These are phyloP conservation scores for Nepenthes mirabilis DNA, from an alignment of 148 eudicot genomes.

Conservation along the genomic window DNA sequence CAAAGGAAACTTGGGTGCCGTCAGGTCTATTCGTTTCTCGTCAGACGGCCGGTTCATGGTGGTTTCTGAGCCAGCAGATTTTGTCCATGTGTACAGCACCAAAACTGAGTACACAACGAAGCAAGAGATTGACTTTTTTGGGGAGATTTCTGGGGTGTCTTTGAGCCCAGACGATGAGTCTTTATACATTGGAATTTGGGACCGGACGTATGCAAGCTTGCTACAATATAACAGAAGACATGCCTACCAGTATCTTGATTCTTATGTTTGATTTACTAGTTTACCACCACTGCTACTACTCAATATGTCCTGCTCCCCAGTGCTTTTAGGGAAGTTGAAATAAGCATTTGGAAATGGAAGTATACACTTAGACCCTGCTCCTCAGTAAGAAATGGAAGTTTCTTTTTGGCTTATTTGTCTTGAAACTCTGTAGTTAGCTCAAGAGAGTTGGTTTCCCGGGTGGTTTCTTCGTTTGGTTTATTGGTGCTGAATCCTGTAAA, in stretches of 20 bases:
- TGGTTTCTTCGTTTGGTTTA: no score
- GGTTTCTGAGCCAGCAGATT: slow-evolving; percentile 86
- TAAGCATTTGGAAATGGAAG: no score
- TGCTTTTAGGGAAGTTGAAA: no score
- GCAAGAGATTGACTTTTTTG: slow-evolving; percentile 86
- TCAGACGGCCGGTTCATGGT: slow-evolving; percentile 73
- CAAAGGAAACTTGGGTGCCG: slow-evolving; percentile 74
- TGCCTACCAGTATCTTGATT: slow-evolving; percentile 51
- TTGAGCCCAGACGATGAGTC: slow-evolving; percentile 79
- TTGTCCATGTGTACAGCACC: slow-evolving; percentile 63
- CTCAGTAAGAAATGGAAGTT: no score
- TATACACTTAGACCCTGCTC: no score
- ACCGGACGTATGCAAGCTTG: slow-evolving; percentile 83
- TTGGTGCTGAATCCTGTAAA: no score
- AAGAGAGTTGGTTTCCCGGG: no score
- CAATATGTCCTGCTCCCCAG: no score
- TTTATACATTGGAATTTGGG: slow-evolving; percentile 71
- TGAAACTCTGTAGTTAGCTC: no score
- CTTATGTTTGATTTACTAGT: slow-evolving; percentile 26
- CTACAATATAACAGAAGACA: slow-evolving; percentile 59
- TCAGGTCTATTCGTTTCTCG: slow-evolving; percentile 70
- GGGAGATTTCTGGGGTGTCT: slow-evolving; percentile 81
- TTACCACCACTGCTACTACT: no score
- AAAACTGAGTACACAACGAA: slow-evolving; percentile 32
- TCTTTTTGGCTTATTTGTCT: no score